Base-by-base conservation (phyloP, 495 filamentous ascomycete genomes). In the Trichoderma parareesei region DNA sequence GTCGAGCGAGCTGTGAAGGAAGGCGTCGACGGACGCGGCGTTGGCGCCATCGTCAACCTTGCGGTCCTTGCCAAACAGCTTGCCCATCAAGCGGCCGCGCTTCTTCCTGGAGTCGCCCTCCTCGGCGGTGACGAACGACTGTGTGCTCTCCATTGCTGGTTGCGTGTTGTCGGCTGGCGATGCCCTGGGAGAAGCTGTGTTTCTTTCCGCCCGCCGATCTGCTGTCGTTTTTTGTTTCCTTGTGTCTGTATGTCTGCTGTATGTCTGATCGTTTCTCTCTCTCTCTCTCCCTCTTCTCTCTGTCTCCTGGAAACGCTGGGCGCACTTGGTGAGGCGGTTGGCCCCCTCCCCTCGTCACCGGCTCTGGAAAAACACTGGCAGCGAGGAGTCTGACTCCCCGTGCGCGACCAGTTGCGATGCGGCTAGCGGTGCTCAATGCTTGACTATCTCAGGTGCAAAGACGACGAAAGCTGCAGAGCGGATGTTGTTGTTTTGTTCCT, bases 1-100 rank as follows among this genome's bases (percentile, higher is more conserved):
- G 68, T 81, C 78, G 9, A 76, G 72, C 33, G 73, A 67, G 33
- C 78, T 79, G 43, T 65, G 75, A 9, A 82, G 69, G 65, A 82
- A 82, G 68, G 77, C 75, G 59, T 78, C 75, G 64, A 82, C 68
- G 61, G 80, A 81, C 67, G 77, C 73, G 65, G 81, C 68, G 40
- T 76, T 72, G 63, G 68, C 71, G 57, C 70, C 68, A 69, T 68
- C 74, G 60, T 73, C 72, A 64, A 72, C 41, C 70, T 81, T 81
- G 43, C 71, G 73, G 1, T 79, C 77, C 53, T 72, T 77, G 27
- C 53, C 76, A 65, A 82, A 82, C 38, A 82, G 69, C 72, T 79
- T 81, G 53, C 79, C 79, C 75, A 82, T 82, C 18, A 82, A 63
- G 60, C 78, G 76, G 66, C 76, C 76, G 9, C 53, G 40, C 67